These are phyloP conservation scores for Malus hybrid DNA, from an alignment of 331 rosid species.

Conservation along the genomic window DNA sequence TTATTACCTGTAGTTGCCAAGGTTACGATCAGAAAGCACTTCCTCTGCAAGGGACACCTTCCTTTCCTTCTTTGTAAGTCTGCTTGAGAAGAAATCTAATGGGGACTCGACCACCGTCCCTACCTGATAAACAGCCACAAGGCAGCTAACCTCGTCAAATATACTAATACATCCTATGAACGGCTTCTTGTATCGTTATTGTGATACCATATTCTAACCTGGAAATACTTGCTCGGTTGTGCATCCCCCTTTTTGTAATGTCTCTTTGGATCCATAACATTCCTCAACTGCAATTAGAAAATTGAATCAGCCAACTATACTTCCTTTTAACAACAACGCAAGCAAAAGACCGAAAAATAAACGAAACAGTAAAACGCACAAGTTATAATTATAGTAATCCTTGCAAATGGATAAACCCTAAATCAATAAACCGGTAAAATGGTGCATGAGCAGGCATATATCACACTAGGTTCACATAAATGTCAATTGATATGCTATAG, in stretches of 20 bases:
- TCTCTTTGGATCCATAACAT: slow-evolving; percentile 71
- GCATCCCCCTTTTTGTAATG: slow-evolving; percentile 78
- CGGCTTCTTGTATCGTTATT: neutral
- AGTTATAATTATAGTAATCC: neutral
- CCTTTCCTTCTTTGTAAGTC: slow-evolving; percentile 81
- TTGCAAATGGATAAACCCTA: neutral
- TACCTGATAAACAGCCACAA: slow-evolving; percentile 31
- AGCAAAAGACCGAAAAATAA: neutral
- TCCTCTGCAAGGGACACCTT: slow-evolving; percentile 72
- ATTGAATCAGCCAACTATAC: neutral
- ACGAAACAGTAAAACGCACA: neutral
- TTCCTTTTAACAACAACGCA: slow-evolving; percentile 4
- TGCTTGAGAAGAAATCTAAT: slow-evolving; percentile 54
- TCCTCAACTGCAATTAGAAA: slow-evolving; percentile 44
- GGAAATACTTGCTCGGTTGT: slow-evolving; percentile 62
- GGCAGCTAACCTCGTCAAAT: neutral
- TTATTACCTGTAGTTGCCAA: slow-evolving; percentile 53
- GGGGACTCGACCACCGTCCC: slow-evolving; percentile 71
- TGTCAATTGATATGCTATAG: neutral
- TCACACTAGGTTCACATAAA: neutral
- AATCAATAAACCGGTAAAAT: neutral
- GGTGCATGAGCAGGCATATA: neutral
- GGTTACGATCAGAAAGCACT: slow-evolving; percentile 53
- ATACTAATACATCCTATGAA: neutral
- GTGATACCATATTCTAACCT: slow-evolving; percentile 37